Base-by-base conservation (phyloP, 306 rosid genomes). In the Cicer yamashitae region DNA sequence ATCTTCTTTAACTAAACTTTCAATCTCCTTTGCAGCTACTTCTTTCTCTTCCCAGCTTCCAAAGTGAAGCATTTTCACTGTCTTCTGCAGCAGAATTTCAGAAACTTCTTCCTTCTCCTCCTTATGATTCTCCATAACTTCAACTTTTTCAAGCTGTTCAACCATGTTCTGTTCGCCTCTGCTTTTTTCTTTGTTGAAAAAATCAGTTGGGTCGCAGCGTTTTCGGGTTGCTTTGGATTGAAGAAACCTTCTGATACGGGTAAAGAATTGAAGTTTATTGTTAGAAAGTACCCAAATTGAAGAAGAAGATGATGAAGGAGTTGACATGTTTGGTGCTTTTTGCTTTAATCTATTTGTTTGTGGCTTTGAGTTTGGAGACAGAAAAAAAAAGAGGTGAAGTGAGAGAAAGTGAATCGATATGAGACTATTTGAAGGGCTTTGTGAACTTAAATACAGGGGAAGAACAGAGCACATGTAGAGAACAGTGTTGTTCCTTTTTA, bases 11-110 rank as follows among this genome's bases (percentile, higher is more conserved):
- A 91, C 90, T 56, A 92, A 77, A 66, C 70, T 80, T 46, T 71
- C 87, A 82, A 96, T 90, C 88, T 85, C 93, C 67, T 72, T 69
- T 2, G 96, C 93, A 38, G 96, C 94, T 46, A 57, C 43, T 78
- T 90, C 97, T 72, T 88, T 96, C 91, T 92, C 97, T 79, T 86
- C 89, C 90, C 91, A 88, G 78, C 82, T 83, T 38, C 99, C 99
- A 20, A 96, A 96, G 86, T 96, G 96, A 79, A 96, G 96, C 80
- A 79, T 87, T 90, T 96, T 96, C 84, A 96, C 99, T 5, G 91
- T 84, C 82, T 73, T 89, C 77, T 89, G 90, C 77, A 96, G 71
- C 83, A 77, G 1, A 11, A 75, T 66, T 5, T 20, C 79, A 8
- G 63, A 72, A 9, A 80, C 91, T 45, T 67, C 87, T 3, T 67